Conservation (phyloP, 768 basidiomycete genomes). For the Grammothele lineata region DNA sequence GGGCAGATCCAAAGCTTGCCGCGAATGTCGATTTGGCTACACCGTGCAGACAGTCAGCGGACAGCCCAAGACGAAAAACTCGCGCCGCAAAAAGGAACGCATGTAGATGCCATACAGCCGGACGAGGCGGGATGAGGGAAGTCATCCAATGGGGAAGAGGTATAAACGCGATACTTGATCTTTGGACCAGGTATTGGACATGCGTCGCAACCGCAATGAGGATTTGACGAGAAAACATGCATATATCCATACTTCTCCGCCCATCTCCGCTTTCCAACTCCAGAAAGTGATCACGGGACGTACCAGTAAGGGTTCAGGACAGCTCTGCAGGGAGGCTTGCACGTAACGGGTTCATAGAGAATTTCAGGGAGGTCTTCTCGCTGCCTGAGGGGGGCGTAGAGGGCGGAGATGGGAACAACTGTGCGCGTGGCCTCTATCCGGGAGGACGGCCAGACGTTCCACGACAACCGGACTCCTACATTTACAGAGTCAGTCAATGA, state of each 20-base stretch:
- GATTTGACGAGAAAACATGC: too few species aligned
- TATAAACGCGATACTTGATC: too few species aligned
- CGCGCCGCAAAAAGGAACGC: too few species aligned
- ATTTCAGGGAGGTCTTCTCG: slow-evolving; percentile 94
- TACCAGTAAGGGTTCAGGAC: slow-evolving; percentile 98
- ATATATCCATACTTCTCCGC: too few species aligned
- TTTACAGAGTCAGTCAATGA: neutral
- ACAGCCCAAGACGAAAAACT: too few species aligned
- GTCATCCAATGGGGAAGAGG: too few species aligned
- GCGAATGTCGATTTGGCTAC: slow-evolving; percentile 95
- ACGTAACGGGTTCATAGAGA: slow-evolving; percentile 96
- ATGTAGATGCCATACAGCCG: too few species aligned
- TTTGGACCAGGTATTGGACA: too few species aligned
- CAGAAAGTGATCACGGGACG: slow-evolving; percentile 26
- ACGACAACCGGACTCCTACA: slow-evolving; percentile 88
- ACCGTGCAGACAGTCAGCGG: too few species aligned
- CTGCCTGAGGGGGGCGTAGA: slow-evolving; percentile 93
- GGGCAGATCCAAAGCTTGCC: slow-evolving; percentile 99
- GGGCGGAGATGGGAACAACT: slow-evolving; percentile 96
- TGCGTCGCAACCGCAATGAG: too few species aligned
- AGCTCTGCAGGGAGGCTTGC: slow-evolving; percentile 96
- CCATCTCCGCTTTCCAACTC: too few species aligned
- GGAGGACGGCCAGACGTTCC: slow-evolving; percentile 99
- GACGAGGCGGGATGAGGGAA: too few species aligned
- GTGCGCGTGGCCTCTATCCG: slow-evolving; percentile 97